Conservation (phyloP, 352 stramenopile species). For the Pythium oligandrum region DNA sequence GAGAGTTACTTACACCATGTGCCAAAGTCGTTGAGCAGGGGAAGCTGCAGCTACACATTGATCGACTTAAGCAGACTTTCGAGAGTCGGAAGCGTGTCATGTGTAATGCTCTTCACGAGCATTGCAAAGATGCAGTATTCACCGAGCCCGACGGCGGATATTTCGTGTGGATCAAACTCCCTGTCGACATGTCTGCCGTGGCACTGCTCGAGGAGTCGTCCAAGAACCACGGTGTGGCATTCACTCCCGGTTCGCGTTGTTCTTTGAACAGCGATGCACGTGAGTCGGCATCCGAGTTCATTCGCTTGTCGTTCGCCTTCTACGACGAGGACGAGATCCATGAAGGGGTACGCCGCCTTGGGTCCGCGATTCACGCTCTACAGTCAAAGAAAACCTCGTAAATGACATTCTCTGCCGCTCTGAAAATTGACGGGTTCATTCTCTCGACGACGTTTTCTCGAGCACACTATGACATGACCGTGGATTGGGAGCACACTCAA, state of each 20-base stretch:
- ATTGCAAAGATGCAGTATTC: constrained; percentile 47
- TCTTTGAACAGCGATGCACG: constrained; percentile 26
- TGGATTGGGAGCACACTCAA: too few relatives aligned
- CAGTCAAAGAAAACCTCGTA: neutral
- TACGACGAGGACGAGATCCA: constrained; percentile 74
- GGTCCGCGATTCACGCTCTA: constrained; percentile 21
- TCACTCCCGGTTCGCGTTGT: constrained; percentile 70
- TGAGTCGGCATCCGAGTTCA: constrained; percentile 8
- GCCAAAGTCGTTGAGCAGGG: constrained; percentile 50
- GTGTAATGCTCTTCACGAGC: constrained; percentile 35
- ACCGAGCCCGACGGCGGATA: constrained; percentile 68
- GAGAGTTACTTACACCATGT: constrained; percentile 18
- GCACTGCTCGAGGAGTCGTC: constrained; percentile 44
- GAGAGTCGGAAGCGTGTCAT: constrained; percentile 36
- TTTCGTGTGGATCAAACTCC: constrained; percentile 80
- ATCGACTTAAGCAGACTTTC: constrained; percentile 37
- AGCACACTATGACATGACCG: too few relatives aligned
- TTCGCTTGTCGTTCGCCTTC: constrained; percentile 77
- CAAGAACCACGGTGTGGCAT: constrained; percentile 54
- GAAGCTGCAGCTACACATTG: constrained; percentile 44
- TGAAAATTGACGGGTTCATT: too few relatives aligned
- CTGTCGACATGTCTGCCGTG: constrained; percentile 35
- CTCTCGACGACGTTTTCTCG: too few relatives aligned
- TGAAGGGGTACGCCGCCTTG: constrained; percentile 51
- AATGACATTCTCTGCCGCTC: neutral